phyloP scores from a whole-genome alignment of 192 early-diverging fungal genomes.

The Backusella westeae region DNA sequence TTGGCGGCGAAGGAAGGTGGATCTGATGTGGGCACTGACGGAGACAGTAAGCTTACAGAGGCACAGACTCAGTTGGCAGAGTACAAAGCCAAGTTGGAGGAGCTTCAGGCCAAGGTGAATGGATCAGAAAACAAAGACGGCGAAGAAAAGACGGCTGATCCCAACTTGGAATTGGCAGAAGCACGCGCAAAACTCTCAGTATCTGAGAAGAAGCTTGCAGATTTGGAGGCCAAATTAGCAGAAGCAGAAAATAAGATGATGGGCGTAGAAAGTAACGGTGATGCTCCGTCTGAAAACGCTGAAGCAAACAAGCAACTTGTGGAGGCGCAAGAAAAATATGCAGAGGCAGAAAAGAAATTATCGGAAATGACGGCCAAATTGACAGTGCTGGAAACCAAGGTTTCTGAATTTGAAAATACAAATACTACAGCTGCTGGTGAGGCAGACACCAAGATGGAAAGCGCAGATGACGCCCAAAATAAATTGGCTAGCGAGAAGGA shows the following conservation, averaged over 20 bases:
- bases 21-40: background rate
- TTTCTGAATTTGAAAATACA: background rate
- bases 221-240: background rate
- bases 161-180: conserved; percentile 1
- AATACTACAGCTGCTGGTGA: background rate
- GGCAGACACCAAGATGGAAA: background rate
- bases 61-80: background rate
- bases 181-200: background rate
- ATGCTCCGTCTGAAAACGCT: background rate
- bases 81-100: background rate
- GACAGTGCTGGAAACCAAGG: background rate
- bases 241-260: background rate
- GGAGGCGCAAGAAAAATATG: background rate
- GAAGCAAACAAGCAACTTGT: background rate
- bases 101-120: background rate
- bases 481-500: background rate
- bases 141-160: background rate
- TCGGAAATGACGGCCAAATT: background rate
- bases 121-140: background rate
- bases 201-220: background rate
- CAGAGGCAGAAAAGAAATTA: background rate
- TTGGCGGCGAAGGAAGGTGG: background rate
- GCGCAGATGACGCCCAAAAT: background rate
- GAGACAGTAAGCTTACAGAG: background rate
- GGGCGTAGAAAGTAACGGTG: background rate